Evolutionary conservation across 768 basidiomycete species (phyloP), one percentile per base, ranked within the genome.

Genomic region (Tylopilus sp.): DNA sequence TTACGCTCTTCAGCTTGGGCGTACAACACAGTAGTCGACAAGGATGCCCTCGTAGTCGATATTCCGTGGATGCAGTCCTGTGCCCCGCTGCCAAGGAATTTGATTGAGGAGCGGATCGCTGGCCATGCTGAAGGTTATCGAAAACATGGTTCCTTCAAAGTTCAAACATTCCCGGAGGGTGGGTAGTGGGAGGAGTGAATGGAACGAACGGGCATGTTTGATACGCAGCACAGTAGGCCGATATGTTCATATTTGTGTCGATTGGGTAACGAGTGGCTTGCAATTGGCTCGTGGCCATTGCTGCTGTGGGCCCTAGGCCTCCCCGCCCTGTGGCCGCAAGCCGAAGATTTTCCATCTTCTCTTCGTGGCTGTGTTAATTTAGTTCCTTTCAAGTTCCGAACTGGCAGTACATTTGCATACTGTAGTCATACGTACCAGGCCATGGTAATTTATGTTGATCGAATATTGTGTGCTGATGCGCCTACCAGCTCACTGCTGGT

Each of bases 41-140:
- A 66, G 24, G 78, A 79, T 56, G 76, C 78, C 11, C 67, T 76
- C 7, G 73, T 73, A 14, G 76, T 77, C 28, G 59, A 69, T 21
- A 73, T 82, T 41, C 69, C 19, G 72, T 81, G 38, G 80, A 81
- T 52, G 77, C 67, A 17, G 71, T 81, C 51, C 70, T 81, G 12
- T 71, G 72, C 54, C 79, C 80, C 16, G 71, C 72, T 37, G 72
- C 58, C 72, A 25, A 71, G 78, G 33, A 77, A 72, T 52, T 56
- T 54, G 12, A 63, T 67, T 44, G 77, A 78, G 55, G 54, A 63
- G 26, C 66, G 61, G 48, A 66, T 78, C 30, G 63, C 63, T 81
- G 49, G 76, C 74, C 19, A 73, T 77, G 56, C 61, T 79, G 50
- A 65, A 70, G 24, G 68, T 67, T 21, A 68, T 80, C 24, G 78